Percentiles rank a stretch among this genome's conserved stretches.
Evolutionary conservation across 1,284 basidiomycete species (phyloP).

Genomic region (Kwoniella shivajii): DNA sequence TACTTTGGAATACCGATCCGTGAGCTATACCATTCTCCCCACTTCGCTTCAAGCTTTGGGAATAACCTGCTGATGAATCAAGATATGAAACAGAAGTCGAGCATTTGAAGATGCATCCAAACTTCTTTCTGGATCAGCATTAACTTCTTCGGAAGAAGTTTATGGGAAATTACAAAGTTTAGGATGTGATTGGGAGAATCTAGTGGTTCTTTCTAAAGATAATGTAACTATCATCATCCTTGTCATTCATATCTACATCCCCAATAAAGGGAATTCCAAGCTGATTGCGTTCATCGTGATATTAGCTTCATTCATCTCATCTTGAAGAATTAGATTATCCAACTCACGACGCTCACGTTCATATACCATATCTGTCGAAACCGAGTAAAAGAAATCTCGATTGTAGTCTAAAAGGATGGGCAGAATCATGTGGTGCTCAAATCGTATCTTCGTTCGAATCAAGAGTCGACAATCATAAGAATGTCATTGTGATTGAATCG

Average conservation of each 20-base stretch:
- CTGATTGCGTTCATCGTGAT: background rate
- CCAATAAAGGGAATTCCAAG: background rate
- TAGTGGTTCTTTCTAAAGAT: conserved; percentile 35
- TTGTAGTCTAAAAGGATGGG: conserved; percentile 35
- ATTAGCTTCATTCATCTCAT: conserved; percentile 46
- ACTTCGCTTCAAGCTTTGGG: background rate
- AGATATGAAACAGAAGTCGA: conserved; percentile 1
- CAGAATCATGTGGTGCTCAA: conserved; percentile 39
- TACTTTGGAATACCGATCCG: conserved; percentile 46
- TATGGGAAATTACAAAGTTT: conserved; percentile 39
- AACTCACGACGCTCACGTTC: conserved; percentile 34
- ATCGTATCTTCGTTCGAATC: conserved; percentile 20
- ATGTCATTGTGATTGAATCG: conserved; percentile 26
- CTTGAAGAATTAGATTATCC: conserved; percentile 12
- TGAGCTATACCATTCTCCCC: conserved; percentile 29
- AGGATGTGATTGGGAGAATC: conserved; percentile 48
- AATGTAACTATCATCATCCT: conserved; percentile 23
- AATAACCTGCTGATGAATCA: background rate
- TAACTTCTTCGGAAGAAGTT: conserved; percentile 39
- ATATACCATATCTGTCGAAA: conserved; percentile 38
- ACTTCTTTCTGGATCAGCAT: conserved; percentile 19
- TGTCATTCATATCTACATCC: background rate
- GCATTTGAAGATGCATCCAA: conserved; percentile 10
- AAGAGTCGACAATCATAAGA: conserved; percentile 17
- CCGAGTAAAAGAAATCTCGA: conserved; percentile 31